Evolutionary conservation across 441 rosid genomes (phyloP).

Genomic region (Biscutella auriculata): DNA sequence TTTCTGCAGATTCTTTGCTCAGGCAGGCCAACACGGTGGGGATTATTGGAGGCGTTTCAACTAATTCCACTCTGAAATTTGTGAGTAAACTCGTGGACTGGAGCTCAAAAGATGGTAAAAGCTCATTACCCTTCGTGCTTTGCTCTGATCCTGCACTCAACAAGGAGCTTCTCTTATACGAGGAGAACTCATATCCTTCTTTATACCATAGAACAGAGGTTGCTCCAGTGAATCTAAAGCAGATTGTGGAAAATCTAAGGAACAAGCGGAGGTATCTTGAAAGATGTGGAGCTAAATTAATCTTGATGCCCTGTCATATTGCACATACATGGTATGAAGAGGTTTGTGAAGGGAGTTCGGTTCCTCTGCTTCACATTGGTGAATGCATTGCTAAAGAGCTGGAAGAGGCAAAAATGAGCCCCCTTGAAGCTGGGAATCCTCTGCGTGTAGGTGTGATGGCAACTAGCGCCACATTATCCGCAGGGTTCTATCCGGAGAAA

Average conservation of each 20-base stretch:
- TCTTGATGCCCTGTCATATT: constrained; percentile 66
- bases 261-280: constrained; percentile 52
- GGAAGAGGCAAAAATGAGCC: constrained; percentile 55
- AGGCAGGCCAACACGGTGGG: constrained; percentile 48
- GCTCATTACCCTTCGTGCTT: constrained; percentile 43
- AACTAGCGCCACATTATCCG: constrained; percentile 33
- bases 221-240: constrained; percentile 19
- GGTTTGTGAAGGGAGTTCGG: constrained; percentile 44
- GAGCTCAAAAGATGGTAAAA: constrained; percentile 40
- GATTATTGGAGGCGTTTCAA: constrained; percentile 58
- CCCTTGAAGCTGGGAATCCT: constrained; percentile 58
- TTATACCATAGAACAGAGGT: constrained; percentile 18
- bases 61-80: constrained; percentile 39
- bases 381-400: constrained; percentile 67
- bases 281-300: constrained; percentile 54
- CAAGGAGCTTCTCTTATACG: constrained; percentile 35
- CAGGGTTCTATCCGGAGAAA: constrained; percentile 56
- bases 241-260: constrained; percentile 34
- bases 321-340: constrained; percentile 63
- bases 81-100: constrained; percentile 41
- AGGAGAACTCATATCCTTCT: constrained; percentile 28
- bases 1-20: constrained; percentile 28
- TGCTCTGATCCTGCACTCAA: constrained; percentile 57
- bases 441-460: constrained; percentile 56
- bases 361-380: constrained; percentile 52